These are phyloP conservation scores for Orobanche coerulescens DNA, from an alignment of 257 asterid genomes.

Conservation along the genomic window DNA sequence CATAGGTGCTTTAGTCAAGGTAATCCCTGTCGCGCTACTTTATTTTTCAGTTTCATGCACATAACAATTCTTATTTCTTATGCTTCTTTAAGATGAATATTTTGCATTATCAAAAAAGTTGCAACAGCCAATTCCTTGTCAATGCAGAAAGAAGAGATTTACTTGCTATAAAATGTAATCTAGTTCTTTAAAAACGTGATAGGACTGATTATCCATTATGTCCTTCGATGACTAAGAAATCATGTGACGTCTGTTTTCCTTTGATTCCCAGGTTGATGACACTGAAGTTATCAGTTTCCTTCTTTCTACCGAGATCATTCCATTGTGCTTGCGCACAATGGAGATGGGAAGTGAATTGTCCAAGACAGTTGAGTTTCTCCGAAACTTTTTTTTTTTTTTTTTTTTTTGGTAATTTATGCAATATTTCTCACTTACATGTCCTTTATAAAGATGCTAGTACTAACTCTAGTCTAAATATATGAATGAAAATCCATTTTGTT, in stretches of 20 bases:
- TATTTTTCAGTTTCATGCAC: conserved; percentile 4
- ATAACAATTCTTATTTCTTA: not conserved
- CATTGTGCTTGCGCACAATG: conserved; percentile 91
- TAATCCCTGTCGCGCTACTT: conserved; percentile 27
- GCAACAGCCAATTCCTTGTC: not conserved
- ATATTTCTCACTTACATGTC: conserved; percentile 4
- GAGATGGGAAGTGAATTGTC: conserved; percentile 96
- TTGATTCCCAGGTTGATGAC: conserved; percentile 68
- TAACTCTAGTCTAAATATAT: not conserved
- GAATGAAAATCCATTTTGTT: not conserved
- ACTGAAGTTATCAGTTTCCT: conserved; percentile 86
- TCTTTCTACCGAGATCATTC: conserved; percentile 90
- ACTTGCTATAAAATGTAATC: not conserved
- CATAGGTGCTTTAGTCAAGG: conserved; percentile 97
- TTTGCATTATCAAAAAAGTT: not conserved
- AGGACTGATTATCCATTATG: not conserved
- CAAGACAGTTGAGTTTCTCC: conserved; percentile 67
- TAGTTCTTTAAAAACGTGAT: not conserved
- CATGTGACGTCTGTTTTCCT: conserved; percentile 2
- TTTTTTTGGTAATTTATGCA: conserved; percentile 2
- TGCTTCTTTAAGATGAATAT: conserved; percentile 1
- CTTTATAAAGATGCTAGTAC: not conserved
- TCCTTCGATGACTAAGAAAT: conserved; percentile 1
- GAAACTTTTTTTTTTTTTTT: not conserved
- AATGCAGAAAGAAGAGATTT: not conserved